Evolutionary conservation across 2,329 filamentous ascomycete species (phyloP), one percentile per base, ranked within the genome.

Genomic region (Rhynchosporium secalis): DNA sequence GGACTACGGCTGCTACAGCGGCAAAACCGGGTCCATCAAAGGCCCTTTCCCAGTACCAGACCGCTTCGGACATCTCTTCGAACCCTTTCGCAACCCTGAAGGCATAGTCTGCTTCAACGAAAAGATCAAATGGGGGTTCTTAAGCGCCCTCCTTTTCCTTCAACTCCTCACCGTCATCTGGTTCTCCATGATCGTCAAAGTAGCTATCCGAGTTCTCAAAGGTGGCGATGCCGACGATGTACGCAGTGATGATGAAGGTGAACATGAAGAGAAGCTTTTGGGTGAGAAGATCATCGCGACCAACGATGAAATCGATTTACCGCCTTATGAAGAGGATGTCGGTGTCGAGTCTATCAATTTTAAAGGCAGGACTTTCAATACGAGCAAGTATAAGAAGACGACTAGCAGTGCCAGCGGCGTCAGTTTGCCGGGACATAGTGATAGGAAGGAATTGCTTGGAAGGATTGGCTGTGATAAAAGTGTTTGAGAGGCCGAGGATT

Each of bases 141-240:
- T 98, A 15, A 80, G 82, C 9, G 82, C 91, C 45, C 85, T 99
- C 2, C 79, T 96, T 12, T 83, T 88, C 43, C 81, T 99, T 28
- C 92, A 98, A 76, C 79, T 82, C 28, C 83, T 99, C 58, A 92
- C 90, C 38, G 79, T 96, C 41, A 82, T 90, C 65, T 98, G 95
- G 95, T 96, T 98, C 72, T 82, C 81, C 65, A 90, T 96, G 86
- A 96, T 98, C 68, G 77, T 93, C 45, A 86, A 87, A 62, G 90
- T 99, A 2, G 92, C 92, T 28, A 82, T 89, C 65, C 87, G 88
- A 65, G 92, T 98, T 5, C 74, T 98, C 41, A 84, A 82, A 56
- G 93, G 94, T 38, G 84, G 82, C 43, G 81, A 85, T 38, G 92
- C 94, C 4, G 92, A 97, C 66, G 95, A 99, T 72, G 84, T 86